These are phyloP conservation scores for Cyanidium caldarium DNA, from an alignment of 23 red algal species.

Conservation along the genomic window DNA sequence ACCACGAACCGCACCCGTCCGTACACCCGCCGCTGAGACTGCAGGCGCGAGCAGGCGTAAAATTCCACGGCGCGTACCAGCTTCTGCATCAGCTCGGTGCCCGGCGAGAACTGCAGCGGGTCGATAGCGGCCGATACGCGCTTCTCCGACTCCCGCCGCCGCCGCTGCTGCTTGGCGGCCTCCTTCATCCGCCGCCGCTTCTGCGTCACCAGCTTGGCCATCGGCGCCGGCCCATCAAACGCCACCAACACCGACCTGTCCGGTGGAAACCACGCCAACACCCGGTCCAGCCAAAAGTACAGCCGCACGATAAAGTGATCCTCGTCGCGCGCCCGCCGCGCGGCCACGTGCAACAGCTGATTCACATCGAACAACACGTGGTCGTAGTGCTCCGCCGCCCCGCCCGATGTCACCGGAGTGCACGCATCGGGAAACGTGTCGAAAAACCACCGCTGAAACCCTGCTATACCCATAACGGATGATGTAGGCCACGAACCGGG, in stretches of 20 bases:
- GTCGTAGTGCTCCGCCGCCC: conserved; percentile 20
- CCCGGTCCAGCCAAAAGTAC: conserved; percentile 41
- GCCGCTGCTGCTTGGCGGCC: neutral
- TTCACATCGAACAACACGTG: conserved; percentile 56
- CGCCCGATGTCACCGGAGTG: conserved; percentile 8
- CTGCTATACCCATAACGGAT: conserved; percentile 46
- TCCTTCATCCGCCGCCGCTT: conserved; percentile 35
- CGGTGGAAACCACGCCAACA: conserved; percentile 30
- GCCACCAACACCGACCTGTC: conserved; percentile 69
- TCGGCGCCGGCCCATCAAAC: conserved; percentile 75
- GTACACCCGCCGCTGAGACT: conserved; percentile 41
- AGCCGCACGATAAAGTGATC: conserved; percentile 14
- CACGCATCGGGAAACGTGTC: conserved; percentile 32
- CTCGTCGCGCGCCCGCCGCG: conserved; percentile 18
- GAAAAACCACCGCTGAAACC: conserved; percentile 59
- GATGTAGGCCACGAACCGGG: neutral
- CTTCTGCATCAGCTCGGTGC: conserved; percentile 45
- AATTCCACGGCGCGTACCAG: conserved; percentile 28
- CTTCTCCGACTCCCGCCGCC: neutral
- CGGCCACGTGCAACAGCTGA: conserved; percentile 37
- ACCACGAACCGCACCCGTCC: conserved; percentile 37
- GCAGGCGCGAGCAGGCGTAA: conserved; percentile 48
- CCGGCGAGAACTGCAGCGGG: conserved; percentile 41
- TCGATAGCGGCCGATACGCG: conserved; percentile 11
- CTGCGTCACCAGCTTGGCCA: conserved; percentile 79